Percentiles rank a stretch among this genome's conserved stretches.
phyloP scores from a whole-genome alignment of 441 rosid species.

The Kokia cookei region DNA sequence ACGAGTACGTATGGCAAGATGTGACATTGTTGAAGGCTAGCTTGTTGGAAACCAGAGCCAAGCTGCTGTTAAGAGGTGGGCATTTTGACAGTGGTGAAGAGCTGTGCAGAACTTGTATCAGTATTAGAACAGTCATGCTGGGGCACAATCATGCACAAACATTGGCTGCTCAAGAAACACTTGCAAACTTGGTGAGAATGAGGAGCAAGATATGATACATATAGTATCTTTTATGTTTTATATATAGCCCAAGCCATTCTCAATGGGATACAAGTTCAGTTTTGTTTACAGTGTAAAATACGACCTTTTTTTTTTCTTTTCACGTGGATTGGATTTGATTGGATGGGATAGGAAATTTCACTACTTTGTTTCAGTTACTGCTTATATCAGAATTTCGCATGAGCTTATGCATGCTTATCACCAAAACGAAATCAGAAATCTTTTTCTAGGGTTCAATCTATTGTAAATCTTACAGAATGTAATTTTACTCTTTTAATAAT shows the following conservation, averaged over 20 bases:
- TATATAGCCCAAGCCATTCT: background rate
- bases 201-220: constrained; percentile 57
- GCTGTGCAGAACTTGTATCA: constrained; percentile 72
- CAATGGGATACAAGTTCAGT: background rate
- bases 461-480: too few species aligned
- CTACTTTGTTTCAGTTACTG: background rate
- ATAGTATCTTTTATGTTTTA: background rate
- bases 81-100: constrained; percentile 85
- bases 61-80: constrained; percentile 81
- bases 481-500: too few species aligned
- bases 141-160: constrained; percentile 82
- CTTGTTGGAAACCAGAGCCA: constrained; percentile 82
- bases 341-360: background rate
- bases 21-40: constrained; percentile 80
- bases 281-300: background rate
- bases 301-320: background rate
- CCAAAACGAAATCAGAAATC: too few species aligned
- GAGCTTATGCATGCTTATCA: background rate
- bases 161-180: constrained; percentile 88
- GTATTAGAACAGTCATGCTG: constrained; percentile 90
- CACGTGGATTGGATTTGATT: background rate
- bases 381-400: background rate
- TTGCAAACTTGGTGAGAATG: constrained; percentile 83
- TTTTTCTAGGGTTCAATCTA: too few species aligned
- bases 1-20: constrained; percentile 91